A percentile compares a stretch with the other conserved stretches of the same genome.
Evolutionary conservation across 192 early-diverging fungal genomes (phyloP).

Genomic region (Gorgonomyces haynaldii): DNA sequence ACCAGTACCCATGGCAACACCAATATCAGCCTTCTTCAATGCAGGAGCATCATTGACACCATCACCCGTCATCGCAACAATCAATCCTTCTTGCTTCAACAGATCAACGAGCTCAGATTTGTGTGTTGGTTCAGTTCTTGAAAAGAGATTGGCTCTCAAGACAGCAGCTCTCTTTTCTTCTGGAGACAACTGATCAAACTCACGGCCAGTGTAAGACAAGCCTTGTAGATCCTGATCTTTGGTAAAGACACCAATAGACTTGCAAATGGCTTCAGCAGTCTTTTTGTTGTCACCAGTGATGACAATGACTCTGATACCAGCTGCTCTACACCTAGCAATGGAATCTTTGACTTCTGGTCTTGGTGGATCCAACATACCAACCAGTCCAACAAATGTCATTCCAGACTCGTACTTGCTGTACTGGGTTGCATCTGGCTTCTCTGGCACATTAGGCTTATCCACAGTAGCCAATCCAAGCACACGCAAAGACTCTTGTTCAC

Average conservation of each 20-base stretch:
- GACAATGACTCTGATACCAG: slow-evolving; percentile 96
- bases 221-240: slow-evolving; percentile 48
- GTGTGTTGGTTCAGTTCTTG: slow-evolving; percentile 90
- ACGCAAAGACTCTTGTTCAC: slow-evolving; percentile 65
- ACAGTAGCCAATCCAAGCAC: slow-evolving; percentile 84
- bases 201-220: slow-evolving; percentile 79
- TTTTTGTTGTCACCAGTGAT: slow-evolving; percentile 97
- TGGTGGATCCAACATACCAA: slow-evolving; percentile 97
- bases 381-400: slow-evolving; percentile 90
- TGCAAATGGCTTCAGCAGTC: slow-evolving; percentile 93
- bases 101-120: slow-evolving; percentile 90
- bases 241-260: slow-evolving; percentile 84
- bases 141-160: slow-evolving; percentile 70
- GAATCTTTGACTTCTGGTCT: slow-evolving; percentile 77
- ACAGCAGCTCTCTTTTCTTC: slow-evolving; percentile 64
- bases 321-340: slow-evolving; percentile 76
- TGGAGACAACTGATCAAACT: slow-evolving; percentile 78
- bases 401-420: slow-evolving; percentile 66
- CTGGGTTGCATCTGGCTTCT: slow-evolving; percentile 33
- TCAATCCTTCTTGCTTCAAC: slow-evolving; percentile 67
- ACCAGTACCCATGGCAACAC: slow-evolving; percentile 96
- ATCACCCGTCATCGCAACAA: slow-evolving; percentile 96
- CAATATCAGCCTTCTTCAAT: slow-evolving; percentile 96
- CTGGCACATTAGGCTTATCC: slow-evolving; percentile 58
- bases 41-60: slow-evolving; percentile 99